A percentile compares a stretch with the other conserved stretches of the same genome.
phyloP scores from a whole-genome alignment of 805 yeast genomes.

The Maudiozyma turicensis region DNA sequence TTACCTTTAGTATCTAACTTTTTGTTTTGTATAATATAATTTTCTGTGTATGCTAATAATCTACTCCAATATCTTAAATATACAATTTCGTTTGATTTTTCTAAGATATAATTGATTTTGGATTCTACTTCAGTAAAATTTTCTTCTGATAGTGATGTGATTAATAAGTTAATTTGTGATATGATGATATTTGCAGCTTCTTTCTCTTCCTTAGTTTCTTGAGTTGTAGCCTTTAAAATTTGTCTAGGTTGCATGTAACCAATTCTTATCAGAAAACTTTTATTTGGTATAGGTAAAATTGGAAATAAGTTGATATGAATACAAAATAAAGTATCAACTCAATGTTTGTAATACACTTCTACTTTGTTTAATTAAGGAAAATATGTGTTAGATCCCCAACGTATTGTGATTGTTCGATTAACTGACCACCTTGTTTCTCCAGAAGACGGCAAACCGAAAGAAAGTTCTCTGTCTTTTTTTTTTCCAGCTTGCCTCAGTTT shows the following conservation, averaged over 20 bases:
- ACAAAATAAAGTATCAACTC: not conserved
- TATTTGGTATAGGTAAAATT: not conserved
- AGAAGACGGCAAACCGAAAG: too few relatives aligned
- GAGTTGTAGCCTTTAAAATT: not conserved
- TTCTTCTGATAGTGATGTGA: slow-evolving; percentile 15
- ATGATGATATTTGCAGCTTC: slow-evolving; percentile 20
- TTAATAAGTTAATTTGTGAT: slow-evolving; percentile 23
- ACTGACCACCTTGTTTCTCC: too few relatives aligned
- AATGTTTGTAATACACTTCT: too few relatives aligned
- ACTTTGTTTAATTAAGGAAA: not conserved
- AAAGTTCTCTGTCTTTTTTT: too few relatives aligned
- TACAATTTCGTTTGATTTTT: slow-evolving; percentile 15
- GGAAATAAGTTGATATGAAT: not conserved
- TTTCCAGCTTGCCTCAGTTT: too few relatives aligned
- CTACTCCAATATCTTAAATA: slow-evolving; percentile 22
- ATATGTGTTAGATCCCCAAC: not conserved
- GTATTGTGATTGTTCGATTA: not conserved
- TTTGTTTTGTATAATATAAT: slow-evolving; percentile 12
- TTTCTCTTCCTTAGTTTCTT: slow-evolving; percentile 11
- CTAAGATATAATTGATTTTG: slow-evolving; percentile 16
- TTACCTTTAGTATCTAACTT: slow-evolving; percentile 11
- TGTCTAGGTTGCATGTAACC: slow-evolving; percentile 18
- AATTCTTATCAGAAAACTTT: not conserved
- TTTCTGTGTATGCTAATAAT: slow-evolving; percentile 16
- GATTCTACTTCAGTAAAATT: slow-evolving; percentile 13